Conservation (phyloP, 106 monocot species). For the Triglochin maritima region DNA sequence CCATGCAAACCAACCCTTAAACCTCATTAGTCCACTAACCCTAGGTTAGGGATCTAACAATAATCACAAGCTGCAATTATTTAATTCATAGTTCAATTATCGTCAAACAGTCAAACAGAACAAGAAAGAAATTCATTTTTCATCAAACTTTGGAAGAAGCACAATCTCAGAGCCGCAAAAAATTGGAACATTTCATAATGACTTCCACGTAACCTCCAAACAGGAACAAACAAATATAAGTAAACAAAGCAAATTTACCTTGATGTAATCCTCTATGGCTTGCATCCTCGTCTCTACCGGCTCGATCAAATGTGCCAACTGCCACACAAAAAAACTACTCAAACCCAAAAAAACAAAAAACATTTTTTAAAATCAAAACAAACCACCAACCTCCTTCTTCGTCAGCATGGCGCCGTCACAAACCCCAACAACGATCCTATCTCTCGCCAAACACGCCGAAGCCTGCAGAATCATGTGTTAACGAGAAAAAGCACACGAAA, state of each 20-base stretch:
- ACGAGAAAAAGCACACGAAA: no score
- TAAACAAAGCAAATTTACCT: constrained; percentile 7
- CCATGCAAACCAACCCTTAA: no score
- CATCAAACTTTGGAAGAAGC: no score
- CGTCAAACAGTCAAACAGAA: neutral
- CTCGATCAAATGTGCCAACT: constrained; percentile 34
- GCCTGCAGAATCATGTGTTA: constrained; percentile 8
- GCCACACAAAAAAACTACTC: neutral
- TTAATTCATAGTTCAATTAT: neutral
- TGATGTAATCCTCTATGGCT: constrained; percentile 31
- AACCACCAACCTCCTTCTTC: constrained; percentile 25
- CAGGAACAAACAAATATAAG: neutral
- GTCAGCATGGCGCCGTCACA: constrained; percentile 38
- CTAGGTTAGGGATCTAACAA: no score
- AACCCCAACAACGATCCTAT: constrained; percentile 33
- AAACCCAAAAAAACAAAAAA: neutral
- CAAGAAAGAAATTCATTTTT: no score
- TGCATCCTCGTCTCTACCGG: constrained; percentile 31
- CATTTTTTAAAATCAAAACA: neutral
- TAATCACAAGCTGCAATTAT: no score
- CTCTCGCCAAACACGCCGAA: constrained; percentile 24
- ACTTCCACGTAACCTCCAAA: neutral
- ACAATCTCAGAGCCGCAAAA: no score
- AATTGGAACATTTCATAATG: no score
- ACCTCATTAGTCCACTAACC: no score